A percentile compares a stretch with the other conserved stretches of the same genome.
Evolutionary conservation across 108 stramenopile species (phyloP).

Genomic region (Nitzschia inconspicua): DNA sequence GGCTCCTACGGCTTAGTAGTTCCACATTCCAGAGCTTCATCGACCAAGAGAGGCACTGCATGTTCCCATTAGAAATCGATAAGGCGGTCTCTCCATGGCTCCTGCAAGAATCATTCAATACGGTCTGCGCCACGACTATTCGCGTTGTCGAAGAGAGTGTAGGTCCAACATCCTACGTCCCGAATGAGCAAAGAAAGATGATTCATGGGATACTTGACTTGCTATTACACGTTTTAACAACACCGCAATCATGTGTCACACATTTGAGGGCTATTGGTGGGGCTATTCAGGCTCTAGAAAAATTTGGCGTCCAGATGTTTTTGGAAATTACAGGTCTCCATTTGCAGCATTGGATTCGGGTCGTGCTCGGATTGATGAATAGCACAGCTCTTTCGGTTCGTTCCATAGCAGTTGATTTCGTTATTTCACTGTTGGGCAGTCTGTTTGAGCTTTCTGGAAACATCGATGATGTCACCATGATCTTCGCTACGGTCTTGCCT

Average conservation of each 20-base stretch:
- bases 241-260: conserved; percentile 81
- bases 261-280: conserved; percentile 78
- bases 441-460: conserved; percentile 57
- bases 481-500: conserved; percentile 68
- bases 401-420: conserved; percentile 84
- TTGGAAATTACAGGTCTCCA: conserved; percentile 45
- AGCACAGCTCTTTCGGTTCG: conserved; percentile 77
- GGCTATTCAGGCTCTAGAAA: conserved; percentile 75
- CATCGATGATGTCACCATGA: conserved; percentile 52
- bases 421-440: conserved; percentile 73
- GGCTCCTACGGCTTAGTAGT: conserved; percentile 56
- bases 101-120: conserved; percentile 83
- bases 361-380: conserved; percentile 80
- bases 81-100: conserved; percentile 58
- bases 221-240: conserved; percentile 73
- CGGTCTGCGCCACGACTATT: conserved; percentile 76
- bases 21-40: conserved; percentile 74
- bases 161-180: conserved; percentile 30
- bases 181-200: conserved; percentile 48
- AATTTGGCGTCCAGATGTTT: conserved; percentile 72
- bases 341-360: conserved; percentile 80
- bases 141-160: conserved; percentile 74
- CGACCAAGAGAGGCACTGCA: conserved; percentile 32
- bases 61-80: conserved; percentile 32
- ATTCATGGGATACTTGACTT: conserved; percentile 63